phyloP scores from a whole-genome alignment of 148 eudicot species.

The Vaccinium corymbosum region DNA sequence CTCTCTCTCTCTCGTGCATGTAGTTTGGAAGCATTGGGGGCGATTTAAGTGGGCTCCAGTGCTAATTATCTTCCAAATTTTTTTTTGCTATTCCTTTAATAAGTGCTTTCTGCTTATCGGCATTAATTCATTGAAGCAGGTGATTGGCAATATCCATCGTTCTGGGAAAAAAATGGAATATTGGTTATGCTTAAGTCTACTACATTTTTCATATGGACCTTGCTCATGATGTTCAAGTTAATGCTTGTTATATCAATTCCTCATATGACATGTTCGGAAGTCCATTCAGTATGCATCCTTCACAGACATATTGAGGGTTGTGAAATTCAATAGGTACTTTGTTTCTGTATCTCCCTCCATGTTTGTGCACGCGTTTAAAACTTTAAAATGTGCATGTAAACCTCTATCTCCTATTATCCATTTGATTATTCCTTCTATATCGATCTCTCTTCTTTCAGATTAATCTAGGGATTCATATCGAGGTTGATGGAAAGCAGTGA shows the following conservation, averaged over 20 bases:
- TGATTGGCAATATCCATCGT: background rate
- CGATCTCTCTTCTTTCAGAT: conserved; percentile 33
- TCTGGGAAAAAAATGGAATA: background rate
- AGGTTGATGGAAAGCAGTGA: conserved; percentile 49
- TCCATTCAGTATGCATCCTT: conserved; percentile 1
- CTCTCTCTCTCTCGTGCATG: background rate
- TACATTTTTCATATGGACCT: background rate
- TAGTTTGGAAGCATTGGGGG: background rate
- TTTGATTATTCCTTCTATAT: background rate
- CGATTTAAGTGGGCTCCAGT: background rate
- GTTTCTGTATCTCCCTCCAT: background rate
- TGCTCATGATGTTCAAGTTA: background rate
- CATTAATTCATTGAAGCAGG: background rate
- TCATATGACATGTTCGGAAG: background rate
- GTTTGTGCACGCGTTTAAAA: background rate
- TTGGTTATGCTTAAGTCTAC: background rate
- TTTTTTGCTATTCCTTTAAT: background rate
- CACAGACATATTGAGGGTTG: background rate
- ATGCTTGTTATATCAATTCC: background rate
- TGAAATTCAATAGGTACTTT: background rate
- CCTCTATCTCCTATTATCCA: background rate
- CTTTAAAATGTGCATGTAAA: background rate
- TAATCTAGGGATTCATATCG: conserved; percentile 59
- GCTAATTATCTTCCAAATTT: background rate
- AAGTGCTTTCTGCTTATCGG: background rate